Evolutionary conservation across 1,284 basidiomycete species (phyloP).

Genomic region (Cutaneotrichosporon dermatis): DNA sequence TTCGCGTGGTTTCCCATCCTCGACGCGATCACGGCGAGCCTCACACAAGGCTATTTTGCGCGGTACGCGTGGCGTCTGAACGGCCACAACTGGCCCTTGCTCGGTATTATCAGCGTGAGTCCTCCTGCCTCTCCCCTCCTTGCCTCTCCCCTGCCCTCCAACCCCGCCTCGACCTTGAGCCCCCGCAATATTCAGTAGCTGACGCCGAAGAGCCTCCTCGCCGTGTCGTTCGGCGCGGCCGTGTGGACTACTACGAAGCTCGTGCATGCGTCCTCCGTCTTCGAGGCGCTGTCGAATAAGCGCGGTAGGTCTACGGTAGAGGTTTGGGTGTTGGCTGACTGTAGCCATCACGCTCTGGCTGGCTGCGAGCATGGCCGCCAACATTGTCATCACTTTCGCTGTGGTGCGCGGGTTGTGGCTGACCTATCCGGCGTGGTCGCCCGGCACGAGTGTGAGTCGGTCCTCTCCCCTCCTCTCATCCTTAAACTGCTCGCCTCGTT

Average conservation of each 20-base stretch:
- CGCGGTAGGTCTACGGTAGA: background rate
- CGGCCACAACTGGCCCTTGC: constrained; percentile 23
- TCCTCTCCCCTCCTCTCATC: too few species aligned
- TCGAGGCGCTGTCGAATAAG: background rate
- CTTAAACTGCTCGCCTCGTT: too few species aligned
- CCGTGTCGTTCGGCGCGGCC: background rate
- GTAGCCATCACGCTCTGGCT: constrained; percentile 8
- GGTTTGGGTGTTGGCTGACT: background rate
- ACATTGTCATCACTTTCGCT: constrained; percentile 28
- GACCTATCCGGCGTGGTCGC: constrained; percentile 31
- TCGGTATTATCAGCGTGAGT: constrained; percentile 22
- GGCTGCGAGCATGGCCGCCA: constrained; percentile 22
- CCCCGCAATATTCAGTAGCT: too few species aligned
- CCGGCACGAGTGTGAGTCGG: constrained; percentile 25
- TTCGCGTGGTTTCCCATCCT: constrained; percentile 22
- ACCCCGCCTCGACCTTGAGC: too few species aligned
- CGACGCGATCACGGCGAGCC: constrained; percentile 8
- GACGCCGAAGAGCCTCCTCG: background rate
- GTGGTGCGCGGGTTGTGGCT: constrained; percentile 27
- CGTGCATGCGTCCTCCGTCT: background rate
- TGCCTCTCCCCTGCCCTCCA: too few species aligned
- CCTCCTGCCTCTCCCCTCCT: too few species aligned
- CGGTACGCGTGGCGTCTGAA: constrained; percentile 32
- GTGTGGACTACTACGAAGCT: constrained; percentile 3
- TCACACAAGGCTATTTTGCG: constrained; percentile 33